phyloP scores from a whole-genome alignment of 306 rosid genomes.

The Lithocarpus polystachyus region DNA sequence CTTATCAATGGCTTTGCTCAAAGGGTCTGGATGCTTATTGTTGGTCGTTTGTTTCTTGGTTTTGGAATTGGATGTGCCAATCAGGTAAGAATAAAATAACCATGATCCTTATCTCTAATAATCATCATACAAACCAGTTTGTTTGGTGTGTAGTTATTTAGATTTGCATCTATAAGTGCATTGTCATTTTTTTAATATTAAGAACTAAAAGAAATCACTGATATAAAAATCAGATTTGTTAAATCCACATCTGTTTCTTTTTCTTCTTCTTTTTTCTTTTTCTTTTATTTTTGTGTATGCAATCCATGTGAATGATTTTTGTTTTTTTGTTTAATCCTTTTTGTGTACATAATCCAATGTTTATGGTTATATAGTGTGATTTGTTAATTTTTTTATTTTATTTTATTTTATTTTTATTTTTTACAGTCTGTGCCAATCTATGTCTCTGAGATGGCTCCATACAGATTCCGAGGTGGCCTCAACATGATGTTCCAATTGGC shows the following conservation, averaged over 20 bases:
- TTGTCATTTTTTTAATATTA: too few species aligned
- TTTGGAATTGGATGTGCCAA: constrained; percentile 85
- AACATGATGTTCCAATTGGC: constrained; percentile 79
- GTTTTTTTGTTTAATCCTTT: too few species aligned
- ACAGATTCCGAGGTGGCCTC: constrained; percentile 50
- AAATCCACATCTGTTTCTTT: too few species aligned
- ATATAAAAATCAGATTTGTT: too few species aligned
- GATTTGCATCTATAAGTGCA: too few species aligned
- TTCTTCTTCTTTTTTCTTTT: too few species aligned
- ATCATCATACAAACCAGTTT: background rate
- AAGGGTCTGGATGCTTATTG: constrained; percentile 55
- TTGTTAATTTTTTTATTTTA: background rate
- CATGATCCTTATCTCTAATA: background rate
- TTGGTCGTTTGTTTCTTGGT: constrained; percentile 70
- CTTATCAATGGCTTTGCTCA: constrained; percentile 54
- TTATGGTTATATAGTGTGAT: background rate
- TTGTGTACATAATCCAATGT: background rate
- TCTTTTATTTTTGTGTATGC: too few species aligned
- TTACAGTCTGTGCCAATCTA: constrained; percentile 77
- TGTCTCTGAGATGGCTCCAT: constrained; percentile 77
- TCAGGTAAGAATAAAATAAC: constrained; percentile 41
- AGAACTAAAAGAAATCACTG: too few species aligned
- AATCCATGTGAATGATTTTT: too few species aligned
- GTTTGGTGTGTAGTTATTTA: too few species aligned
- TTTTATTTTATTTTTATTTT: too few species aligned